Conservation (phyloP, 371 early-diverging fungal species). For the Amoeboaphelidium protococcarum region DNA sequence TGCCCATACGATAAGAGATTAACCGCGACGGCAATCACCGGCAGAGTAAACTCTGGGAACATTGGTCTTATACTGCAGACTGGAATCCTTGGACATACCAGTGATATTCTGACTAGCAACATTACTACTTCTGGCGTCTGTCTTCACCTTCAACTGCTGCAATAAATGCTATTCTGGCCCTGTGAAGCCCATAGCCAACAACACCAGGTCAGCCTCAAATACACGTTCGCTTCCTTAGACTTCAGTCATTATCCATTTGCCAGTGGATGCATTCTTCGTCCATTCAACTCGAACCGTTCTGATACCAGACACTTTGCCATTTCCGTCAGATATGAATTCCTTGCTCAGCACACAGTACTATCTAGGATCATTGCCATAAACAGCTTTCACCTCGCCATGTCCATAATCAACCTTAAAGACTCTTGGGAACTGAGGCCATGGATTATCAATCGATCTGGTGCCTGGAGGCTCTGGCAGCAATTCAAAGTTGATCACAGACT, state of each 20-base stretch:
- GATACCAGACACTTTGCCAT: constrained; percentile 57
- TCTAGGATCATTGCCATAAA: constrained; percentile 76
- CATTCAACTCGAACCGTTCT: constrained; percentile 83
- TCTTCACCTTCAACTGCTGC: constrained; percentile 32
- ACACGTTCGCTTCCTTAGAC: constrained; percentile 50
- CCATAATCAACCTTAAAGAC: constrained; percentile 87
- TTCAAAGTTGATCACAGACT: constrained; percentile 78
- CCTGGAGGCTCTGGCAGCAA: constrained; percentile 68
- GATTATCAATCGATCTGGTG: constrained; percentile 55
- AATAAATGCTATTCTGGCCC: constrained; percentile 69
- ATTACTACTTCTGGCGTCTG: too few relatives aligned
- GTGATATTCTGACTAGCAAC: neutral
- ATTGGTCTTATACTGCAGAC: neutral
- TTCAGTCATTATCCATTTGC: constrained; percentile 70
- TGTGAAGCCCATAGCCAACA: constrained; percentile 86
- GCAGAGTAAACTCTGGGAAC: neutral
- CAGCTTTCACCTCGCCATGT: constrained; percentile 61
- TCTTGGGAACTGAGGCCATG: constrained; percentile 87
- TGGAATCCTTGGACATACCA: constrained; percentile 4
- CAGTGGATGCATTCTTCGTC: constrained; percentile 43
- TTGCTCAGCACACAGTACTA: constrained; percentile 74
- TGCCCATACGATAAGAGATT: constrained; percentile 82
- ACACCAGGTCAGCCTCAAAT: constrained; percentile 60
- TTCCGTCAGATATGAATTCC: constrained; percentile 63
- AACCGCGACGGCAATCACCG: constrained; percentile 73